These are phyloP conservation scores for Sporothrix brunneoviolacea DNA, from an alignment of 2,329 filamentous ascomycete species.

Conservation along the genomic window DNA sequence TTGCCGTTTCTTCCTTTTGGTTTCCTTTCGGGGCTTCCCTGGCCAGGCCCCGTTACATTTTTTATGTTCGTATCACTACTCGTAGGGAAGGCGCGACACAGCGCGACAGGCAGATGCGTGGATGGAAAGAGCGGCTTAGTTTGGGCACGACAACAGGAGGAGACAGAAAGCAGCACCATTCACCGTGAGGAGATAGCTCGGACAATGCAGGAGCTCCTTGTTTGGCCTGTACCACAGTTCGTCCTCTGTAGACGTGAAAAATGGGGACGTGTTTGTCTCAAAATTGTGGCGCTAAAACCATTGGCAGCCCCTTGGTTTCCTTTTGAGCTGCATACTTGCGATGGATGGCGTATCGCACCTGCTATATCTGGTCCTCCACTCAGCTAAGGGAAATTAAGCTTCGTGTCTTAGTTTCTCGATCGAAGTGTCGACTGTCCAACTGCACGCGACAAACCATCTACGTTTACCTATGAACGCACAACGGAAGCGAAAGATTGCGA, in stretches of 20 bases:
- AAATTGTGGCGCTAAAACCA: conserved; percentile 8
- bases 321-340: not conserved
- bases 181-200: too few relatives aligned
- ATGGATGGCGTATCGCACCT: not conserved
- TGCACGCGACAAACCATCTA: not conserved
- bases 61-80: too few relatives aligned
- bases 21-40: too few relatives aligned
- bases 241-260: not conserved
- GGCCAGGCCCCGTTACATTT: not conserved
- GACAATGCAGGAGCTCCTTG: conserved; percentile 6
- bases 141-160: not conserved
- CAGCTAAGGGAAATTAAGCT: conserved; percentile 9
- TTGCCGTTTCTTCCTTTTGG: too few relatives aligned
- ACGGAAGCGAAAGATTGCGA: too few relatives aligned
- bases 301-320: conserved; percentile 4
- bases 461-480: too few relatives aligned
- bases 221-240: too few relatives aligned
- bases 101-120: not conserved
- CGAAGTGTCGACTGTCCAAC: not conserved
- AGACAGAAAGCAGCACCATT: too few relatives aligned
- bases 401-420: not conserved
- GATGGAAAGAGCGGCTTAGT: not conserved
- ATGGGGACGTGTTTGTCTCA: conserved; percentile 4
- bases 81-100: not conserved
- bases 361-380: not conserved